phyloP scores from a whole-genome alignment of 352 stramenopile species.

The Globisporangium heterothallicum region DNA sequence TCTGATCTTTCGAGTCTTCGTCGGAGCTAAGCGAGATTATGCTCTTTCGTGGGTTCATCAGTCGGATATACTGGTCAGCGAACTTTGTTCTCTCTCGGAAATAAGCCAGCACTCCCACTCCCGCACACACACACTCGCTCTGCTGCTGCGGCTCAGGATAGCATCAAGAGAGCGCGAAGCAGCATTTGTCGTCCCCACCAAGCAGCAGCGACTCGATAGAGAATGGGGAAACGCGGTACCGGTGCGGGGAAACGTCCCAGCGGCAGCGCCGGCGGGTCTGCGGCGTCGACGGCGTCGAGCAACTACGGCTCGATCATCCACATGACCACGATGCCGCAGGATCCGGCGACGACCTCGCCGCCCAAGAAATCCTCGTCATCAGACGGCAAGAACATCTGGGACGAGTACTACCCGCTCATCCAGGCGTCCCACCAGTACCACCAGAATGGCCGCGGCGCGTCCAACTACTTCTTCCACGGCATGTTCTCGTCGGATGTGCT shows the following conservation, averaged over 20 bases:
- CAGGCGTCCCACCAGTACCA: constrained; percentile 80
- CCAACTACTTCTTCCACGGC: constrained; percentile 84
- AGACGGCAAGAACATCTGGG: constrained; percentile 67
- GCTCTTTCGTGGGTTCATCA: no score
- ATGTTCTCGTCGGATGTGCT: constrained; percentile 86
- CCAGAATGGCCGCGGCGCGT: constrained; percentile 62
- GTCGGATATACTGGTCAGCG: no score
- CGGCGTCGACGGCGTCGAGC: constrained; percentile 8
- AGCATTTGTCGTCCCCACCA: background rate
- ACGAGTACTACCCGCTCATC: constrained; percentile 86
- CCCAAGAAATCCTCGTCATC: constrained; percentile 10
- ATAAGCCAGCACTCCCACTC: no score
- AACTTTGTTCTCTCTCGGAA: no score
- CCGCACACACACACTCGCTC: no score
- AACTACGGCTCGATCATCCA: constrained; percentile 40
- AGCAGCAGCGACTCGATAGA: background rate
- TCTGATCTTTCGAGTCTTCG: no score
- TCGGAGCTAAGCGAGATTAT: no score
- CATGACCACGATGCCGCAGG: constrained; percentile 14
- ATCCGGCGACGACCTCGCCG: background rate
- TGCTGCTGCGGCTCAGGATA: no score
- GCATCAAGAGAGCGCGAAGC: no score
- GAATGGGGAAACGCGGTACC: constrained; percentile 38
- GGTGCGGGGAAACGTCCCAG: constrained; percentile 20
- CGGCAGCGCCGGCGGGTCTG: constrained; percentile 23